A percentile compares a stretch with the other conserved stretches of the same genome.
phyloP scores from a whole-genome alignment of 1,284 basidiomycete species.

The Cryptococcus maquisensis region DNA sequence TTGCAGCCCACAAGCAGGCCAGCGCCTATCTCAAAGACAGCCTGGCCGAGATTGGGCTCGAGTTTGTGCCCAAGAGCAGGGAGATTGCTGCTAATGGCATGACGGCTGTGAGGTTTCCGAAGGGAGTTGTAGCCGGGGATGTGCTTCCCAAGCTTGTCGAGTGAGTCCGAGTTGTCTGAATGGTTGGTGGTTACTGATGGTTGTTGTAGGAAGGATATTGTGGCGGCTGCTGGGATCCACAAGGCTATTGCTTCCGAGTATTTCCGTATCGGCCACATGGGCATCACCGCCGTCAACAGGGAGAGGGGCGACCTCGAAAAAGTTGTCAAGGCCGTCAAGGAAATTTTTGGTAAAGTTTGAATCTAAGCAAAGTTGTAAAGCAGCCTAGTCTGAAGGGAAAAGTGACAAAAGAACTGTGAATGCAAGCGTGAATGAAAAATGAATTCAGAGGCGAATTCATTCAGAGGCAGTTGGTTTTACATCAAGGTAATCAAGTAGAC shows the following conservation, averaged over 20 bases:
- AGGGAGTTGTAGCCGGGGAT: constrained; percentile 67
- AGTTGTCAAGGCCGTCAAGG: constrained; percentile 65
- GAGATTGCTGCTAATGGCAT: constrained; percentile 83
- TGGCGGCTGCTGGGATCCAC: constrained; percentile 87
- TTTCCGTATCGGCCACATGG: constrained; percentile 70
- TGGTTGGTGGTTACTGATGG: neutral
- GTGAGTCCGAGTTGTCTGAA: constrained; percentile 14
- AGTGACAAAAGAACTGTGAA: neutral
- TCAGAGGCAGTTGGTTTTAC: too few species aligned
- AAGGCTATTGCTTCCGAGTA: constrained; percentile 73
- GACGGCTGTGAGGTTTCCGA: constrained; percentile 78
- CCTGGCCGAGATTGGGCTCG: constrained; percentile 67
- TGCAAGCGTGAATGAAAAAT: too few species aligned
- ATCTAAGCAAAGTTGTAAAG: constrained; percentile 3
- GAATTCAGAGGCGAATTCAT: too few species aligned
- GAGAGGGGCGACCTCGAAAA: constrained; percentile 70
- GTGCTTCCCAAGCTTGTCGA: constrained; percentile 59
- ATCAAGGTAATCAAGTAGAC: neutral
- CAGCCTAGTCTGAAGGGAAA: too few species aligned
- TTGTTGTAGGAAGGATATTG: constrained; percentile 57
- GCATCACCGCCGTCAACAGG: constrained; percentile 68
- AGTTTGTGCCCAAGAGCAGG: constrained; percentile 60
- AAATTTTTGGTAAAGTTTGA: constrained; percentile 51
- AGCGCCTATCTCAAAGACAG: constrained; percentile 70
- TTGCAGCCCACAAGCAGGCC: constrained; percentile 69